These are phyloP conservation scores for Immersiporthe knoxdaviesiana DNA, from an alignment of 2,329 filamentous ascomycete species.

Conservation along the genomic window DNA sequence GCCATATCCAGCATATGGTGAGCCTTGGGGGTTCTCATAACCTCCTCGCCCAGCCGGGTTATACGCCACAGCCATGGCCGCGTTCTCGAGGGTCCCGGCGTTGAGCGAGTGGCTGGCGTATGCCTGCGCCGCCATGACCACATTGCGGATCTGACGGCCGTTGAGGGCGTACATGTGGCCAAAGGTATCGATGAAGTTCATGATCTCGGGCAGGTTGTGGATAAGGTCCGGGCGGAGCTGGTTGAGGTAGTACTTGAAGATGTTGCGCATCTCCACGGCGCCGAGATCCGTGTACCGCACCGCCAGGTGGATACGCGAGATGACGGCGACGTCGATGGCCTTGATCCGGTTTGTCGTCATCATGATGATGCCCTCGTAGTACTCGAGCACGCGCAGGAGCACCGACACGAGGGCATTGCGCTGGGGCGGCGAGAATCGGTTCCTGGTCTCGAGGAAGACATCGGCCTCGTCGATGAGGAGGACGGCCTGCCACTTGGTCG, in stretches of 20 bases:
- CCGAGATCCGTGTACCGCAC: conserved; percentile 31
- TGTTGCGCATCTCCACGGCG: conserved; percentile 23
- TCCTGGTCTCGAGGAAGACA: conserved; percentile 32
- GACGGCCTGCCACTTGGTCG: conserved; percentile 35
- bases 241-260: conserved; percentile 32
- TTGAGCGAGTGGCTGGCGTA: conserved; percentile 11
- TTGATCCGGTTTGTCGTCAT: conserved; percentile 35
- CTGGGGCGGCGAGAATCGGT: conserved; percentile 19
- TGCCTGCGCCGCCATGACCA: conserved; percentile 20
- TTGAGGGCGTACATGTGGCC: conserved; percentile 15
- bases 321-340: conserved; percentile 33
- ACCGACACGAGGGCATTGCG: conserved; percentile 32
- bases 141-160: conserved; percentile 22
- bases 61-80: background rate
- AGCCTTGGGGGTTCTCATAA: background rate
- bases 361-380: conserved; percentile 30
- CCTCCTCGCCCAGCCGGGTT: background rate
- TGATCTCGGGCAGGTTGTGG: conserved; percentile 1
- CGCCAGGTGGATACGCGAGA: conserved; percentile 33
- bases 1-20: background rate
- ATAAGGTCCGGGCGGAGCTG: conserved; percentile 27
- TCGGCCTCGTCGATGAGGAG: conserved; percentile 35
- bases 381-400: conserved; percentile 27
- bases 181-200: conserved; percentile 2
- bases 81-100: background rate